Base-by-base conservation (phyloP, 306 rosid species). In the Medicago arabica region DNA sequence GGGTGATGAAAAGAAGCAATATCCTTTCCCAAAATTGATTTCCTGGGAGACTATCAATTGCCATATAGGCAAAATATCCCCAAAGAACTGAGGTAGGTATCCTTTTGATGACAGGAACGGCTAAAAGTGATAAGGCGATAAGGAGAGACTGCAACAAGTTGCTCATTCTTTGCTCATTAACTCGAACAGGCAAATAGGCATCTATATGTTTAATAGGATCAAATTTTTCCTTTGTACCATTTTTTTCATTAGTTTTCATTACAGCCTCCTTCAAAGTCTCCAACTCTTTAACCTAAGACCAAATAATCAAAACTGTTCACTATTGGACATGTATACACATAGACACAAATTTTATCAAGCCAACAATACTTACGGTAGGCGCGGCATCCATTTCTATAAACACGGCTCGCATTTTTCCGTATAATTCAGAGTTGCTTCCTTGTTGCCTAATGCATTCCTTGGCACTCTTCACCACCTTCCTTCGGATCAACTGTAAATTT, bases 1-100 rank as follows among this genome's bases (percentile, higher is more conserved):
- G 96, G 19, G 88, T 67, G 81, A 93, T 67, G 83, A 91, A 89
- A 77, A 93, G 93, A 71, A 93, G 86, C 83, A 91, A 72, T 21
- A 88, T 67, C 78, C 98, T 89, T 82, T 93, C 97, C 92, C 93
- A 93, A 78, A 93, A 91, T 71, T 93, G 97, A 79, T 91, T 93
- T 44, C 98, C 97, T 0, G 93, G 91, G 66, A 93, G 97, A 81
- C 97, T 93, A 81, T 91, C 98, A 55, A 91, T 89, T 51, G 96
- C 98, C 98, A 93, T 93, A 84, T 85, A 93, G 7, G 97, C 93
- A n/a, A 93, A 93, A 64, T 91, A 93, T 76, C 98, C 97, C 98
- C 98, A 93, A 2, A 93, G 88, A 84, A 93, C 97, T 10, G 98
- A 91, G 54, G 93, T 89, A 31, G 98, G 98, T 67, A 93, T 89